A percentile compares a stretch with the other conserved stretches of the same genome.
Evolutionary conservation across 2,329 filamentous ascomycete species (phyloP).

Genomic region (Sclerotinia glacialis): DNA sequence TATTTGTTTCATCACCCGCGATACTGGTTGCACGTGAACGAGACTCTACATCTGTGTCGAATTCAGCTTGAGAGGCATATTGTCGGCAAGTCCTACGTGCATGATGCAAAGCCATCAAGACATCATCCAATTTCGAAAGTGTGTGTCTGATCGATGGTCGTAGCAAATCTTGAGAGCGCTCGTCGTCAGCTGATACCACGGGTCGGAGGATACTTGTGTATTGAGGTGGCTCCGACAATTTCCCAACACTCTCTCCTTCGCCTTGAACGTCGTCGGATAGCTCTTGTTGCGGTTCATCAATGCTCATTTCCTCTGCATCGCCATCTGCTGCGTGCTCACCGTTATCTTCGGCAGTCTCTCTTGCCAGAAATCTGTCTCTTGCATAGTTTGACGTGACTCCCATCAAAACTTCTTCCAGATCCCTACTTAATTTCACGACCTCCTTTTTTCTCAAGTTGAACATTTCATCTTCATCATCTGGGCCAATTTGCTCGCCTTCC

Average conservation of each 20-base stretch:
- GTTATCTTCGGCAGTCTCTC: slow-evolving; percentile 32
- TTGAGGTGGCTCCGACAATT: slow-evolving; percentile 14
- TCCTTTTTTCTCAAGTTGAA: slow-evolving; percentile 51
- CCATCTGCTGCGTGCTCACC: slow-evolving; percentile 24
- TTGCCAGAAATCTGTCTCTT: slow-evolving; percentile 58
- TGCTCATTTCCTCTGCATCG: slow-evolving; percentile 25
- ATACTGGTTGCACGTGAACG: slow-evolving; percentile 14
- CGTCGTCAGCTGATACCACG: slow-evolving; percentile 67
- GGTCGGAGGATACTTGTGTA: slow-evolving; percentile 41
- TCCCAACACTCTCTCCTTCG: slow-evolving; percentile 22
- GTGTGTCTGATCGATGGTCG: slow-evolving; percentile 68
- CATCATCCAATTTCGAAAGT: slow-evolving; percentile 64
- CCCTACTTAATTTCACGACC: slow-evolving; percentile 52
- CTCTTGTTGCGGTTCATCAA: slow-evolving; percentile 5
- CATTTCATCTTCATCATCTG: slow-evolving; percentile 48
- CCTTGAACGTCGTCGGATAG: neutral
- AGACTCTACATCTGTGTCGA: slow-evolving; percentile 35
- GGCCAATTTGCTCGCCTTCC: slow-evolving; percentile 49
- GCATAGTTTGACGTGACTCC: slow-evolving; percentile 65
- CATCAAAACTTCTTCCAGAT: slow-evolving; percentile 67
- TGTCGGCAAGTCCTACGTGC: slow-evolving; percentile 53
- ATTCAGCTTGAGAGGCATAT: slow-evolving; percentile 38
- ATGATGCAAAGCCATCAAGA: slow-evolving; percentile 69
- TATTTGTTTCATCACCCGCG: neutral
- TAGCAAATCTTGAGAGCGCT: slow-evolving; percentile 61